A percentile compares a stretch with the other conserved stretches of the same genome.
phyloP scores from a whole-genome alignment of 257 asterid genomes.

The Apocynum venetum region DNA sequence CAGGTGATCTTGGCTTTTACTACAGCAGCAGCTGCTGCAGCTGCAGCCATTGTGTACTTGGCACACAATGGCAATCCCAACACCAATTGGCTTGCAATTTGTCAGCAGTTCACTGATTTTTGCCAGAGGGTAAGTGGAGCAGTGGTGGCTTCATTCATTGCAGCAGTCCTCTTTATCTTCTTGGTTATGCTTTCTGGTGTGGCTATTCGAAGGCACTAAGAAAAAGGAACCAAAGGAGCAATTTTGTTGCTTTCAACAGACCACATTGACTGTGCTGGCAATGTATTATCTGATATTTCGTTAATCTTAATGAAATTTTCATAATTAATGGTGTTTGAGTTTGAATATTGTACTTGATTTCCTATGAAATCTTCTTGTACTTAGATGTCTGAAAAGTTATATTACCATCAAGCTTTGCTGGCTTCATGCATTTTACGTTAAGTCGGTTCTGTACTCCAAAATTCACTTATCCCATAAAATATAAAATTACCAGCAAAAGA shows the following conservation, averaged over 20 bases:
- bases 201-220: slow-evolving; percentile 54
- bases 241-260: background rate
- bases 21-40: slow-evolving; percentile 61
- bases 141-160: slow-evolving; percentile 76
- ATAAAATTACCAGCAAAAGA: no score
- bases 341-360: background rate
- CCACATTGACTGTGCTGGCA: background rate
- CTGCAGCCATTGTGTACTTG: slow-evolving; percentile 72
- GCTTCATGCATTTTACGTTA: background rate
- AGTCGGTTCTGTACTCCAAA: no score
- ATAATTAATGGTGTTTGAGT: background rate
- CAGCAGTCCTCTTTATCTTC: slow-evolving; percentile 46
- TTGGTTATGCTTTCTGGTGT: slow-evolving; percentile 60
- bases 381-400: background rate
- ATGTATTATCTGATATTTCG: background rate
- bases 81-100: slow-evolving; percentile 72
- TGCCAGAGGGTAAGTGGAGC: slow-evolving; percentile 82
- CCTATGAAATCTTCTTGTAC: no score
- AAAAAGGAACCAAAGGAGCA: background rate
- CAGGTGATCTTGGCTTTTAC: slow-evolving; percentile 62
- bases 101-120: slow-evolving; percentile 68
- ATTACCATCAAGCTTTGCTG: background rate
- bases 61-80: slow-evolving; percentile 77
- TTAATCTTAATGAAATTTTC: background rate
- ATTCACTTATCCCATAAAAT: no score